Base-by-base conservation (phyloP, 768 basidiomycete species). In the Leccinellum rugosiceps region DNA sequence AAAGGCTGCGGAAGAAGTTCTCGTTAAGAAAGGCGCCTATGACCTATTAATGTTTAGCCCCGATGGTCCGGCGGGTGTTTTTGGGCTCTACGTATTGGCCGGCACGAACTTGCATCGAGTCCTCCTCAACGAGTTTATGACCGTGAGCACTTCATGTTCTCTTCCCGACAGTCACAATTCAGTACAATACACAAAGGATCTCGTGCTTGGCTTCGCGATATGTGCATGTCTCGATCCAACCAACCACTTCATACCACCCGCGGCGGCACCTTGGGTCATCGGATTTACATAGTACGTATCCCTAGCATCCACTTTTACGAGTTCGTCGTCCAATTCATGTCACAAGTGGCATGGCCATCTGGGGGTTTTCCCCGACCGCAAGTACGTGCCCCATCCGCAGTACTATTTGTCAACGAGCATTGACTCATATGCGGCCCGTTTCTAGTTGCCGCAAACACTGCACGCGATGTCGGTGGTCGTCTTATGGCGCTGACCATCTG, bases 381-480 rank as follows among this genome's bases (percentile, higher is more conserved):
- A 69, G 84, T 84, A 63, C 15, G 57, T 54, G 26, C 17, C 38
- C 32, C 50, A 8, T 57, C 34, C 26, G 15, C 45, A n/a, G 41
- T 45, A 9, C 4, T 6, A 14, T 4, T 49, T 34, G 14, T 34
- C 58, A 23, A 55, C 38, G 34, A 51, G 50, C 43, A 44, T n/a
- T 17, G 4, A 46, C 47, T 38, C 14, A 23, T 45, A n/a, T n/a
- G n/a, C 23, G 19, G 35, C 34, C 21, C 47, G 46, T 6, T 30
- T 58, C 9, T 55, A 83, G 80, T 89, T 46, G 77, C 84, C 14
- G 75, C 86, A 32, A 90, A 90, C 68, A 71, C 84, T 3, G 85
- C 86, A 28, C 85, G 87, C 65, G 87, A 89, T 66, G 28, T 90
- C 44, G 87, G 87, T 19, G 83, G 78, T 4, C 81, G 87, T 15